These are phyloP conservation scores for Claviceps monticola DNA, from an alignment of 2,329 filamentous ascomycete genomes.

Conservation along the genomic window DNA sequence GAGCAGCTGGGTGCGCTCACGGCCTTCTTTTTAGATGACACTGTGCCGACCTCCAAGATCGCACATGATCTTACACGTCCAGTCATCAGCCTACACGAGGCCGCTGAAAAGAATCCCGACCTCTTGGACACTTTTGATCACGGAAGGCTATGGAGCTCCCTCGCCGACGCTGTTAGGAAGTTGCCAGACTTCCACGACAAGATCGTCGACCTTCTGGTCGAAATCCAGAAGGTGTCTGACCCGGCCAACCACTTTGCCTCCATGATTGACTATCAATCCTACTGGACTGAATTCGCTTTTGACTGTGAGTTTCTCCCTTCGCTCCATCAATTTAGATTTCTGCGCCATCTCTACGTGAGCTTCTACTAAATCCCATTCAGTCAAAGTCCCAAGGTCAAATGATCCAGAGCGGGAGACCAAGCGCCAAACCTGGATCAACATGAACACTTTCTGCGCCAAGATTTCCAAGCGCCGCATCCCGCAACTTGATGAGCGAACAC, in stretches of 20 bases:
- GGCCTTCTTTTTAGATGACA: background rate
- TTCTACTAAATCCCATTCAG: background rate
- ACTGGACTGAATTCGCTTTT: constrained; percentile 1
- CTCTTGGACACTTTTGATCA: background rate
- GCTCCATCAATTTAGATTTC: background rate
- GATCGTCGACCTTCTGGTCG: background rate
- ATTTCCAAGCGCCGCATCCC: background rate
- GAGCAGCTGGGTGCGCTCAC: background rate
- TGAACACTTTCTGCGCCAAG: constrained; percentile 2
- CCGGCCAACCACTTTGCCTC: background rate
- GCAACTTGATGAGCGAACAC: background rate
- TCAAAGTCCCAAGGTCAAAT: background rate
- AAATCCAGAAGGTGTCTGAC: constrained; percentile 1
- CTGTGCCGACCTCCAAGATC: background rate
- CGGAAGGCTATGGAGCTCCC: background rate
- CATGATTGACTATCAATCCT: background rate
- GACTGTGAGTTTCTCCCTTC: background rate
- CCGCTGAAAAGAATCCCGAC: background rate
- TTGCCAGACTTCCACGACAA: background rate
- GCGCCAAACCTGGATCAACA: constrained; percentile 1
- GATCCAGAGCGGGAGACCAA: constrained; percentile 1
- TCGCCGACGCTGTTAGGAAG: background rate
- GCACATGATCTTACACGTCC: background rate
- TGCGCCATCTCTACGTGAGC: background rate
- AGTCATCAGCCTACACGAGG: background rate